phyloP scores from a whole-genome alignment of 2,329 filamentous ascomycete genomes.

The Fusarium sp. region DNA sequence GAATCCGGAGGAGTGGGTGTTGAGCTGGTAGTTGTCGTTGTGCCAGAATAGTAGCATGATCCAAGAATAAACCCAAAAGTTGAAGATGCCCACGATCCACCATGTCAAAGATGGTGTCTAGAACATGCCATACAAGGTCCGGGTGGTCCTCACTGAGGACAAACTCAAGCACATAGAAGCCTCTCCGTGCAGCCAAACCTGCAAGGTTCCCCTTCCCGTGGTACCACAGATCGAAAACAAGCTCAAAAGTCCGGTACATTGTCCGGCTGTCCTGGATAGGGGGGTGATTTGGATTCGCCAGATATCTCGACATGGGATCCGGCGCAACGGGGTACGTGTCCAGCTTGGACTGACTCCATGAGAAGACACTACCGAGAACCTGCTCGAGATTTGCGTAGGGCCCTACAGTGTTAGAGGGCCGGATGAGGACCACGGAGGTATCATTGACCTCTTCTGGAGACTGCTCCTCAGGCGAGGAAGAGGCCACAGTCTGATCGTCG shows the following conservation, averaged over 20 bases:
- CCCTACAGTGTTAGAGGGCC: conserved; percentile 37
- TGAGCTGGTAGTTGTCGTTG: conserved; percentile 45
- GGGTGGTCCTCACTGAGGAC: conserved; percentile 53
- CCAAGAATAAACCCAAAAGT: conserved; percentile 50
- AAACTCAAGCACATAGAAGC: conserved; percentile 52
- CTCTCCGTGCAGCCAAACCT: conserved; percentile 51
- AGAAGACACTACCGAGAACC: conserved; percentile 49
- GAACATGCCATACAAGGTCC: conserved; percentile 53
- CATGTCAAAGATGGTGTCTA: conserved; percentile 55
- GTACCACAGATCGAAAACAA: conserved; percentile 53
- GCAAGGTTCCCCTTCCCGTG: conserved; percentile 51
- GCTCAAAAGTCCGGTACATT: conserved; percentile 55
- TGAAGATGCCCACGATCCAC: conserved; percentile 50
- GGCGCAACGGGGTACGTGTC: conserved; percentile 42
- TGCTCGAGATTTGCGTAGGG: conserved; percentile 48
- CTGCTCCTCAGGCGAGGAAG: conserved; percentile 18
- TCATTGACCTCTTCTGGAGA: conserved; percentile 12
- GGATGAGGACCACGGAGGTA: conserved; percentile 35
- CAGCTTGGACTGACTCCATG: conserved; percentile 52
- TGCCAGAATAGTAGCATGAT: conserved; percentile 47
- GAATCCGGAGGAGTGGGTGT: conserved; percentile 51
- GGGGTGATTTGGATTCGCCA: conserved; percentile 50
- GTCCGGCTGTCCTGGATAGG: conserved; percentile 54
- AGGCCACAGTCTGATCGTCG: conserved; percentile 25
- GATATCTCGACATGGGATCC: conserved; percentile 53